Conservation (phyloP, 2,329 filamentous ascomycete species). For the Aspergillus fijiensis region DNA sequence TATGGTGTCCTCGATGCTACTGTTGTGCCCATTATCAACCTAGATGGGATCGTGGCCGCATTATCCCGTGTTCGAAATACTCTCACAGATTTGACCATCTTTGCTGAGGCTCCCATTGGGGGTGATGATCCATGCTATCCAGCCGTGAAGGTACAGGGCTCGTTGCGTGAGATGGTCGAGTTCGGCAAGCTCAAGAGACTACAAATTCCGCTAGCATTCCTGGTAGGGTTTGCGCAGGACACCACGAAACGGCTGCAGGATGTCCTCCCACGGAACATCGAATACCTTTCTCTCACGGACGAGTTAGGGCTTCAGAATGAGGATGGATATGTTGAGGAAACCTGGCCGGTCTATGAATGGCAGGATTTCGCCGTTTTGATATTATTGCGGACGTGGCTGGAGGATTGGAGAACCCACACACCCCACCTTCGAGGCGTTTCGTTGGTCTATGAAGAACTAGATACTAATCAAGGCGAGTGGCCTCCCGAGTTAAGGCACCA, state of each 20-base stretch:
- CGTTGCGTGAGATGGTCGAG: neutral
- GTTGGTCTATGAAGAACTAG: neutral
- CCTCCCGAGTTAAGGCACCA: slow-evolving; percentile 1
- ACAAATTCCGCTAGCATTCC: slow-evolving; percentile 6
- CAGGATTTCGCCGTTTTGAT: slow-evolving; percentile 1
- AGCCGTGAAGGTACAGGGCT: neutral
- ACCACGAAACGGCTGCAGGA: slow-evolving; percentile 7
- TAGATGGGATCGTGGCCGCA: slow-evolving; percentile 17
- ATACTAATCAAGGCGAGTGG: slow-evolving; percentile 6
- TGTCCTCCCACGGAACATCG: slow-evolving; percentile 19
- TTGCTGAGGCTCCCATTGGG: neutral
- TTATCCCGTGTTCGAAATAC: slow-evolving; percentile 21
- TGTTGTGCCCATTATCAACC: slow-evolving; percentile 11
- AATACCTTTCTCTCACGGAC: slow-evolving; percentile 18
- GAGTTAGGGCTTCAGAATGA: slow-evolving; percentile 15
- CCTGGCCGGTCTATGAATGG: slow-evolving; percentile 13
- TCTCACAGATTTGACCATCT: slow-evolving; percentile 20
- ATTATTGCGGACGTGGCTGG: slow-evolving; percentile 17
- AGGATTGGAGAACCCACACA: slow-evolving; percentile 10
- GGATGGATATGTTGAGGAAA: neutral
- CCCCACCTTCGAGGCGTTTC: slow-evolving; percentile 14
- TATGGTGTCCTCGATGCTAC: slow-evolving; percentile 5
- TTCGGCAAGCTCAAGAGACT: slow-evolving; percentile 5
- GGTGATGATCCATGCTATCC: neutral
- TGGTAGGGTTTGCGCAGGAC: slow-evolving; percentile 6